phyloP scores from a whole-genome alignment of 2,329 filamentous ascomycete species.

The Fusarium piperis region DNA sequence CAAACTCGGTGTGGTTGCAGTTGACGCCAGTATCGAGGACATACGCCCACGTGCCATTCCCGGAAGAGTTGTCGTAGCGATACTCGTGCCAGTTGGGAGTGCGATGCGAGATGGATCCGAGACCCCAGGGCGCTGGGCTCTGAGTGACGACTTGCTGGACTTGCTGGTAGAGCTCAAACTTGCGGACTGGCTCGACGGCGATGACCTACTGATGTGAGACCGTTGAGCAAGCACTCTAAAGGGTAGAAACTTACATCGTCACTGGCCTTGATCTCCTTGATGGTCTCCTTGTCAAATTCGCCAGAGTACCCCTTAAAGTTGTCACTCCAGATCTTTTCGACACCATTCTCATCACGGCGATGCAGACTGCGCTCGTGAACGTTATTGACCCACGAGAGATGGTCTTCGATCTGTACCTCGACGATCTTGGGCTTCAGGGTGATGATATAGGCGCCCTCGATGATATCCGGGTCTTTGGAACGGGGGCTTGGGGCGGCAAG shows the following conservation, averaged over 20 bases:
- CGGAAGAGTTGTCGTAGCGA: conserved; percentile 54
- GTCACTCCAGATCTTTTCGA: conserved; percentile 46
- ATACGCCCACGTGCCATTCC: conserved; percentile 58
- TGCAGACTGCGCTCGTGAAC: conserved; percentile 47
- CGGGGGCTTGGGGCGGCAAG: conserved; percentile 12
- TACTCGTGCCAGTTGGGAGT: conserved; percentile 49
- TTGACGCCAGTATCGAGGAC: conserved; percentile 66
- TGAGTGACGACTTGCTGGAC: conserved; percentile 46
- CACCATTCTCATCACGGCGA: conserved; percentile 47
- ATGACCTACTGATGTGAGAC: conserved; percentile 42
- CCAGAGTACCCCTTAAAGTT: conserved; percentile 55
- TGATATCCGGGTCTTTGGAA: conserved; percentile 29
- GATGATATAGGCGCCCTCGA: conserved; percentile 57
- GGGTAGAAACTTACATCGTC: conserved; percentile 48
- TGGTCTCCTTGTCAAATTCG: conserved; percentile 53
- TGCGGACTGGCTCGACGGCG: conserved; percentile 46
- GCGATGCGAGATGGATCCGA: conserved; percentile 56
- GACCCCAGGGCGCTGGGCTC: conserved; percentile 53
- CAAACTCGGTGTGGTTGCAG: conserved; percentile 56
- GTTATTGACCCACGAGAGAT: conserved; percentile 46
- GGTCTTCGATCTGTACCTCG: conserved; percentile 45
- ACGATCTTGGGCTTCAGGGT: conserved; percentile 53
- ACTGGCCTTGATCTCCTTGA: conserved; percentile 52
- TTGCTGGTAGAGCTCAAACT: conserved; percentile 41
- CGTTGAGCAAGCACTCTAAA: background rate